Evolutionary conservation across 2,329 filamentous ascomycete genomes (phyloP).

Genomic region (Colletotrichum ledebouriae): DNA sequence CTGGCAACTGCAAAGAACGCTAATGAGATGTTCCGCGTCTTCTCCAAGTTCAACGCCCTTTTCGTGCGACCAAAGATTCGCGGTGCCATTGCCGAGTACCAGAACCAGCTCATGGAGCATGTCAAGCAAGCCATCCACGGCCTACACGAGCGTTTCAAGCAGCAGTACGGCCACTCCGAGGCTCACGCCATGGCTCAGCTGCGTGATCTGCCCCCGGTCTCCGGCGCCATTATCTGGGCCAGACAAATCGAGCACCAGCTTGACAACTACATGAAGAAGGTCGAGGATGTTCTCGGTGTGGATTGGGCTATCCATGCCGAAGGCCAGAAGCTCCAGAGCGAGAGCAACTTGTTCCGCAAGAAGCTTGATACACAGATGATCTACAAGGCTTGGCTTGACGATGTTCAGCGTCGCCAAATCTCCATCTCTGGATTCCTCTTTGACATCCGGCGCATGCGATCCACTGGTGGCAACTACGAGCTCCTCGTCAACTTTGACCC

Average conservation of each 20-base stretch:
- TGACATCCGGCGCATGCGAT: constrained; percentile 86
- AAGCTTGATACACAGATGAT: constrained; percentile 95
- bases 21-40: constrained; percentile 99
- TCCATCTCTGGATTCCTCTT: constrained; percentile 94
- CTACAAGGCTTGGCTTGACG: constrained; percentile 94
- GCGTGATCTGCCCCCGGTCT: constrained; percentile 94
- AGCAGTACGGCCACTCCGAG: constrained; percentile 98
- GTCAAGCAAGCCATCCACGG: constrained; percentile 96
- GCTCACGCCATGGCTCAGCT: constrained; percentile 98
- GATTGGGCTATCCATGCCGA: constrained; percentile 96
- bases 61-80: constrained; percentile 99
- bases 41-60: constrained; percentile 99
- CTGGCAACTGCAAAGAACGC: constrained; percentile 96
- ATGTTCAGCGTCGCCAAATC: constrained; percentile 89
- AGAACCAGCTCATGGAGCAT: constrained; percentile 97
- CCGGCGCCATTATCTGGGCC: constrained; percentile 97
- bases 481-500: constrained; percentile 96
- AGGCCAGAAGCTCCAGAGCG: constrained; percentile 91
- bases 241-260: constrained; percentile 97
- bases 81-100: constrained; percentile 97
- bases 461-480: constrained; percentile 90
- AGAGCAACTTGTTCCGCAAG: constrained; percentile 94
- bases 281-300: constrained; percentile 95
- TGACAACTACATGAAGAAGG: constrained; percentile 97
- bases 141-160: constrained; percentile 97